phyloP scores from a whole-genome alignment of 2,329 filamentous ascomycete species.

The Didymella exigua region DNA sequence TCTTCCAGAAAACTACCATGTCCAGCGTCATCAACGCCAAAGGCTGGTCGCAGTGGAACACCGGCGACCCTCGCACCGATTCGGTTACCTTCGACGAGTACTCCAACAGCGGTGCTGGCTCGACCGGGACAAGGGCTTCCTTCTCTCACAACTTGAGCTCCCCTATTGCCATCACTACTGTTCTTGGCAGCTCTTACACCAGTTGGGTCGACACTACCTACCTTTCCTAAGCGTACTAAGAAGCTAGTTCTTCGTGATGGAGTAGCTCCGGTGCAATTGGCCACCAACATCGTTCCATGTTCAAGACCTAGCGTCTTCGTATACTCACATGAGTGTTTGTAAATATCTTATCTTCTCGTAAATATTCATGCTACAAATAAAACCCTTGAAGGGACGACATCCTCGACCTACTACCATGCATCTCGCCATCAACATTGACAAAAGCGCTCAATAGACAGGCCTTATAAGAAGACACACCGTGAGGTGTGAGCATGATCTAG shows the following conservation, averaged over 20 bases:
- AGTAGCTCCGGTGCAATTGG: too few relatives aligned
- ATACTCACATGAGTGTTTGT: not conserved
- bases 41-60: constrained; percentile 65
- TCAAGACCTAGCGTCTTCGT: too few relatives aligned
- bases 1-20: constrained; percentile 59
- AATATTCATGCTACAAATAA: constrained; percentile 10
- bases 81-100: constrained; percentile 65
- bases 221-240: not conserved
- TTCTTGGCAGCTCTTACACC: constrained; percentile 51
- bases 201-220: constrained; percentile 35
- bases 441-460: not conserved
- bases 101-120: constrained; percentile 62
- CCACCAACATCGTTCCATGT: too few relatives aligned
- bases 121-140: constrained; percentile 59
- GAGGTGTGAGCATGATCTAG: not conserved
- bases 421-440: not conserved
- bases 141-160: constrained; percentile 52
- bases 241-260: too few relatives aligned
- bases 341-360: constrained; percentile 5
- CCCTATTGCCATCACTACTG: constrained; percentile 51
- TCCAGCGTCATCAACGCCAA: constrained; percentile 62
- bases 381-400: constrained; percentile 34
- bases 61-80: constrained; percentile 55
- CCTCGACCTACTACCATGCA: constrained; percentile 31
- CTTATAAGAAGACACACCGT: too few relatives aligned